These are phyloP conservation scores for Carex littledalei DNA, from an alignment of 176 grass and related monocot species.

Conservation along the genomic window DNA sequence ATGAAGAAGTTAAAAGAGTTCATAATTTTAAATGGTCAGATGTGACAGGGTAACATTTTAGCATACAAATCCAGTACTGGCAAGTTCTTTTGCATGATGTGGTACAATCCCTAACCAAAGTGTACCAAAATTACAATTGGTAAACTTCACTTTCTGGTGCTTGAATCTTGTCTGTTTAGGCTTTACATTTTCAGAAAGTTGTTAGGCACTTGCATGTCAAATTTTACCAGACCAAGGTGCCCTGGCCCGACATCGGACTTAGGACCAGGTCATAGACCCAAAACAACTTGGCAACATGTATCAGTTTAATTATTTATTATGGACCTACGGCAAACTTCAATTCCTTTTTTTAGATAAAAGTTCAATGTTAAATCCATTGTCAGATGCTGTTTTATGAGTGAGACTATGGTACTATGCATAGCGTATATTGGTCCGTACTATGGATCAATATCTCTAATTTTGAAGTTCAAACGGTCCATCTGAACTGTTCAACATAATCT, in stretches of 20 bases:
- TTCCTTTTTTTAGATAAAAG: background rate
- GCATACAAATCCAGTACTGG: background rate
- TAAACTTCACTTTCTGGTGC: conserved; percentile 3
- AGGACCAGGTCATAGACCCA: background rate
- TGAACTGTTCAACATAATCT: too few relatives aligned
- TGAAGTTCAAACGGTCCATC: too few relatives aligned
- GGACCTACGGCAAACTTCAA: background rate
- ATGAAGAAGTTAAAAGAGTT: background rate
- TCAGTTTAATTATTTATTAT: background rate
- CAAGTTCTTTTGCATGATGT: background rate
- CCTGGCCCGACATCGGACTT: background rate
- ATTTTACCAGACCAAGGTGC: conserved; percentile 3
- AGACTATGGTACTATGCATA: too few relatives aligned
- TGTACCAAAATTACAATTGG: background rate
- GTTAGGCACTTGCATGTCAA: background rate
- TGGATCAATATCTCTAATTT: too few relatives aligned
- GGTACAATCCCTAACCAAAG: background rate
- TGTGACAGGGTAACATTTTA: background rate
- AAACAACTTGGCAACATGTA: background rate
- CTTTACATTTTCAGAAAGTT: background rate
- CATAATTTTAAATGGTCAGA: background rate
- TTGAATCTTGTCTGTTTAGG: background rate
- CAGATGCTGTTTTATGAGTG: background rate
- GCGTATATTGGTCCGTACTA: too few relatives aligned
- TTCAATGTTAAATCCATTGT: background rate